These are phyloP conservation scores for Neopestalotiopsis rosae DNA, from an alignment of 2,329 filamentous ascomycete species.

Conservation along the genomic window DNA sequence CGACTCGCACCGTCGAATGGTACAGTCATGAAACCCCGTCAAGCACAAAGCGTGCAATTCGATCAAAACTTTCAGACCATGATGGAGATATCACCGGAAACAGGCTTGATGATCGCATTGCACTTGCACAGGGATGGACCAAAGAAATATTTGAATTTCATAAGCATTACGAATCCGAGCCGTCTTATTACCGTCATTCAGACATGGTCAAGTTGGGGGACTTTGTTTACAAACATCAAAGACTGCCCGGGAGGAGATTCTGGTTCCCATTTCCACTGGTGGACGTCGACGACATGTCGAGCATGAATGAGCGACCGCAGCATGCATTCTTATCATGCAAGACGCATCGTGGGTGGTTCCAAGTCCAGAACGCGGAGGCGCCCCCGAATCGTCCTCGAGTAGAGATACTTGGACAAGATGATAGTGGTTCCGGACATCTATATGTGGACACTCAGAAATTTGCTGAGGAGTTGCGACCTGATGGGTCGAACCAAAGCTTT, in stretches of 20 bases:
- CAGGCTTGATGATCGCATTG: background rate
- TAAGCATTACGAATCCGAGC: background rate
- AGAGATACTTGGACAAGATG: background rate
- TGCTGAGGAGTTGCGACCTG: background rate
- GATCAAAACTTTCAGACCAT: background rate
- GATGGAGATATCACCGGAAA: background rate
- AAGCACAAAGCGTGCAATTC: conserved; percentile 1
- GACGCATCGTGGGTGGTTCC: background rate
- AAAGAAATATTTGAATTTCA: background rate
- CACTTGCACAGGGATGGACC: background rate
- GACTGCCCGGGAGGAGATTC: background rate
- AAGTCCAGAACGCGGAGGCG: background rate
- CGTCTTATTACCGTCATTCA: no score
- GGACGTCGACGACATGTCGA: background rate
- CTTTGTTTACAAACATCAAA: background rate
- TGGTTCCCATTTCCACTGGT: background rate
- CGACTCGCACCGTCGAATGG: background rate
- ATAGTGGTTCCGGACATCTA: background rate
- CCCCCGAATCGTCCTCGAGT: background rate
- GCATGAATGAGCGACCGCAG: background rate
- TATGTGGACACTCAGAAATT: background rate
- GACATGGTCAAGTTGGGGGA: background rate
- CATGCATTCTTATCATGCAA: background rate
- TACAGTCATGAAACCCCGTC: background rate
- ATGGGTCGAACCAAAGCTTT: background rate